phyloP scores from a whole-genome alignment of 768 basidiomycete species.

The Boletellus ananas region DNA sequence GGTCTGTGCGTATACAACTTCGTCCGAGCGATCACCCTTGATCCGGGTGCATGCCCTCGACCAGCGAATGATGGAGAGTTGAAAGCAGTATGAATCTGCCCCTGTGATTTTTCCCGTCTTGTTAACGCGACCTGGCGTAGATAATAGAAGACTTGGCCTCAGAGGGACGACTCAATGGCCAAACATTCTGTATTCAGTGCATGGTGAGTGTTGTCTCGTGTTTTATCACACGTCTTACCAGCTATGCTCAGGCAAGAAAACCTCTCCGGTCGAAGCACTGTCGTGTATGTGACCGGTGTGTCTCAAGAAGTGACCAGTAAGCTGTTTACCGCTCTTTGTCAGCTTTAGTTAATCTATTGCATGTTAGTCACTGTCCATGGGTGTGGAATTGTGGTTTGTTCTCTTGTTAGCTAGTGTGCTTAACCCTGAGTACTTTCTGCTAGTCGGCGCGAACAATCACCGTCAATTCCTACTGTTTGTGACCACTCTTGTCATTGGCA shows the following conservation, averaged over 20 bases:
- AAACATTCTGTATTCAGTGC: slow-evolving; percentile 94
- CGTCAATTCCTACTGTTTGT: slow-evolving; percentile 97
- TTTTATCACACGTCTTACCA: background rate
- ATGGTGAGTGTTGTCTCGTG: slow-evolving; percentile 53
- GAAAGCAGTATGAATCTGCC: slow-evolving; percentile 60
- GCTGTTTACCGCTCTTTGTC: slow-evolving; percentile 25
- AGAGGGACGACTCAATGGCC: slow-evolving; percentile 86
- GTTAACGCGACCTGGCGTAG: slow-evolving; percentile 35
- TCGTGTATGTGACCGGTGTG: slow-evolving; percentile 84
- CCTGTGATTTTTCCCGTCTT: background rate
- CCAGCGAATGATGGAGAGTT: slow-evolving; percentile 81
- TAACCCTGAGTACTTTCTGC: slow-evolving; percentile 5
- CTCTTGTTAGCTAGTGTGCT: background rate
- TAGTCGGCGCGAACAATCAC: slow-evolving; percentile 91
- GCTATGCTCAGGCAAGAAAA: slow-evolving; percentile 60
- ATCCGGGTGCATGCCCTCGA: slow-evolving; percentile 84
- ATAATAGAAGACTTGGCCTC: slow-evolving; percentile 89
- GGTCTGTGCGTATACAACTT: slow-evolving; percentile 84
- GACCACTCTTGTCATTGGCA: slow-evolving; percentile 75
- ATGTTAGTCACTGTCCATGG: slow-evolving; percentile 91
- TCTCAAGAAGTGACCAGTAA: slow-evolving; percentile 91
- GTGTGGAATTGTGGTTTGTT: slow-evolving; percentile 94
- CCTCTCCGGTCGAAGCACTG: slow-evolving; percentile 95
- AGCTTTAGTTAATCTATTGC: slow-evolving; percentile 1
- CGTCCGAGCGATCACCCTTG: slow-evolving; percentile 83